Conservation (phyloP, 2,329 filamentous ascomycete species). For the Cordyceps tenuipes region DNA sequence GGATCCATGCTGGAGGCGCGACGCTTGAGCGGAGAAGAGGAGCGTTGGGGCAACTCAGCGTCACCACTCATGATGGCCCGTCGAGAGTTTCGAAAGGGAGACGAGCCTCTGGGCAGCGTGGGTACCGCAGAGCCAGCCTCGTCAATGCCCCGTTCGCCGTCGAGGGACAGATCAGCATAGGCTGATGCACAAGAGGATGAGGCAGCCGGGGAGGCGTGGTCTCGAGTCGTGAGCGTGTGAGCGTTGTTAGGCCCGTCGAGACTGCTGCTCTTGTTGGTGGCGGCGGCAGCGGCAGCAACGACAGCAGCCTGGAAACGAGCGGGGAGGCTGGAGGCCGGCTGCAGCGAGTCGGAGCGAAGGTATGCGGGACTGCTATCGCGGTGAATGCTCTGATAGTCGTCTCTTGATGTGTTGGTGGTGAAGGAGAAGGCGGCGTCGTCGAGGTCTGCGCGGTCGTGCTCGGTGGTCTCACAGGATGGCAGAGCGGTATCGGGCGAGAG, state of each 20-base stretch:
- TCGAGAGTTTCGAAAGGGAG: slow-evolving; percentile 44
- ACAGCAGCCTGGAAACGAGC: slow-evolving; percentile 37
- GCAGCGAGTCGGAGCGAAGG: slow-evolving; percentile 31
- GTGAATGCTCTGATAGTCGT: slow-evolving; percentile 1
- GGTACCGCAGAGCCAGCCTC: slow-evolving; percentile 33
- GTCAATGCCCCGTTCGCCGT: slow-evolving; percentile 44
- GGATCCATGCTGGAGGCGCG: slow-evolving; percentile 55
- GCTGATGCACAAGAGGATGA: slow-evolving; percentile 48
- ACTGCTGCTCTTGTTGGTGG: not conserved
- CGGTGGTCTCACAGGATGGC: slow-evolving; percentile 43
- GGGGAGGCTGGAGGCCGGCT: slow-evolving; percentile 43
- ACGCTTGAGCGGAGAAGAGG: slow-evolving; percentile 57
- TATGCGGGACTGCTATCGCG: slow-evolving; percentile 30
- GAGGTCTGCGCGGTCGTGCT: slow-evolving; percentile 30
- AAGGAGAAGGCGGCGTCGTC: slow-evolving; percentile 44
- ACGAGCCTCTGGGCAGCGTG: slow-evolving; percentile 37
- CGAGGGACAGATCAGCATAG: slow-evolving; percentile 49
- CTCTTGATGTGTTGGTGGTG: slow-evolving; percentile 27
- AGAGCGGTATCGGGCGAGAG: slow-evolving; percentile 37
- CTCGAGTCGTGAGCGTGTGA: slow-evolving; percentile 27
- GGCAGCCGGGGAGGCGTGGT: slow-evolving; percentile 46
- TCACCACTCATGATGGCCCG: slow-evolving; percentile 51
- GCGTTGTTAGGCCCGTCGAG: slow-evolving; percentile 16
- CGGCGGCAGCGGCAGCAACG: slow-evolving; percentile 24
- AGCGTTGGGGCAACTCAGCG: slow-evolving; percentile 46